Base-by-base conservation (phyloP, 1,284 basidiomycete species). In the Rhodotorula sp. region DNA sequence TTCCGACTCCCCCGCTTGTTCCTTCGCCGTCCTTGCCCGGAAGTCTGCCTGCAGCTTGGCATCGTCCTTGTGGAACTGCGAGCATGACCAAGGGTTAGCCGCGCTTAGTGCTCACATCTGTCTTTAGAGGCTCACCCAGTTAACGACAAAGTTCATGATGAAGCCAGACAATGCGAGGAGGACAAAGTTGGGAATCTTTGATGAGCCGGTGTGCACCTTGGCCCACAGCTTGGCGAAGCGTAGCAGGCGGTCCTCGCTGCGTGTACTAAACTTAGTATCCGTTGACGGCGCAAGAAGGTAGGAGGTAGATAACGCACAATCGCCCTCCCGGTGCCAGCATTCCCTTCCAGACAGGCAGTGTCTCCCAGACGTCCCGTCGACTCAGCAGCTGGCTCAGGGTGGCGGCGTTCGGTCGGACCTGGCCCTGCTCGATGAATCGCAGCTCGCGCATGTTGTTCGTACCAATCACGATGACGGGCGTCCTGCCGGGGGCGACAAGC, bases 391-490 rank as follows among this genome's bases (percentile, higher is more conserved):
- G 58, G 22, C 39, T 30, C 46, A 73, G 39, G 27, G 61, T 29
- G 32, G 47, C 51, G 2, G 46, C 36, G 24, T 63, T 29, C 34
- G 57, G 75, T 62, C 48, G 63, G 17, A 71, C 44, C 44, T 63
- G 59, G 17, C 71, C 70, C 9, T 68, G 66, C 44, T 66, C 64
- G 66, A 77, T 67, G 70, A 76, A 77, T 7, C 76, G 63, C 9
- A 76, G 52, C 20, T 66, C 64, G 19, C 61, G 56, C 27, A 69
- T 61, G 10, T 61, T 57, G 51, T 74, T 56, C 24, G 66, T 73
- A 15, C 62, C 72, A 34, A 77, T 63, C 5, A 75, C 75, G 29
- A 77, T 64, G 5, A 74, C 66, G 10, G 76, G 76, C 22, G 67
- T 64, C 46, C 76, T 77, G 57, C 13, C 4, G 20, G 19, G n/a